These are phyloP conservation scores for Neurospora sp. DNA, from an alignment of 495 filamentous ascomycete species.

Conservation along the genomic window DNA sequence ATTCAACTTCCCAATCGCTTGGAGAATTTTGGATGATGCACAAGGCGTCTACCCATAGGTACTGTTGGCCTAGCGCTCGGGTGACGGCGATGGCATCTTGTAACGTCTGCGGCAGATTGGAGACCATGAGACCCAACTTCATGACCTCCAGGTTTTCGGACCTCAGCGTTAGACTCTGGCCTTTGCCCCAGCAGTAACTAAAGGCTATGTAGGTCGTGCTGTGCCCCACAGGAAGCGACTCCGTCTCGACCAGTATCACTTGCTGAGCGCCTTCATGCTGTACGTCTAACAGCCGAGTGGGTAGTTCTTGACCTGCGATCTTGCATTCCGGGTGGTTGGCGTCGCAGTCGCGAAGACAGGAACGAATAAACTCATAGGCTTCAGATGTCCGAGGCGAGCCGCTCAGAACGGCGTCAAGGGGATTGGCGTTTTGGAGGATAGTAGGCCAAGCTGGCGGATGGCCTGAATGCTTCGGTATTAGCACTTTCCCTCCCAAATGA, in stretches of 20 bases:
- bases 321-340: background rate
- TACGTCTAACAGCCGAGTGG: background rate
- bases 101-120: background rate
- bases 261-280: background rate
- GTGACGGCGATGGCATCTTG: slow-evolving; percentile 1
- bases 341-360: background rate
- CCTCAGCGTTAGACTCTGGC: background rate
- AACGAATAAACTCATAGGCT: background rate
- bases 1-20: slow-evolving; percentile 6
- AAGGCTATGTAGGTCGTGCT: background rate
- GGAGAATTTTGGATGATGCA: slow-evolving; percentile 5
- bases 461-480: background rate
- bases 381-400: background rate
- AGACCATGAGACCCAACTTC: background rate
- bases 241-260: background rate
- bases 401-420: background rate
- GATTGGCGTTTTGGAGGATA: too few species aligned
- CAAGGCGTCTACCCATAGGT: slow-evolving; percentile 1
- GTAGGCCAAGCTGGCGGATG: background rate
- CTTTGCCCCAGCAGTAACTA: slow-evolving; percentile 2
- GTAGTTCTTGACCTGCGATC: background rate
- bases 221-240: background rate
- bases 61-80: background rate
- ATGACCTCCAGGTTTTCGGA: background rate
- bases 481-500: too few species aligned